Conservation (phyloP, 2,329 filamentous ascomycete species). For the Pseudocercospora macadamiae region DNA sequence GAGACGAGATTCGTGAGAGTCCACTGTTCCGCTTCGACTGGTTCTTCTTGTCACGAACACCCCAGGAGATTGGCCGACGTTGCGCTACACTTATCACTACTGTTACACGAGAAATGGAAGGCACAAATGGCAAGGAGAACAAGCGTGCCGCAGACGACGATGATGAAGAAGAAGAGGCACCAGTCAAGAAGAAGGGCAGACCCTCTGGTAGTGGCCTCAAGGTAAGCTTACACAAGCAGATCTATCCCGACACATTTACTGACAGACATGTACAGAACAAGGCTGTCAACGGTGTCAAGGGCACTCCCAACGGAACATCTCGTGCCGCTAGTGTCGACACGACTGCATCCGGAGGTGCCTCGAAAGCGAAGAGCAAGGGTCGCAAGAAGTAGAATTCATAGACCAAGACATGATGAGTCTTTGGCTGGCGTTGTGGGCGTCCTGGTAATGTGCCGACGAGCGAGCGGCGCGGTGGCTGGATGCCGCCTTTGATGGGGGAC, state of each 20-base stretch:
- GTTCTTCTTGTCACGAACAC: conserved; percentile 96
- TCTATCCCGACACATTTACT: conserved; percentile 4
- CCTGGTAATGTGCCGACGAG: neutral
- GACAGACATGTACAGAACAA: conserved; percentile 70
- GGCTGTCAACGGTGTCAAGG: conserved; percentile 85
- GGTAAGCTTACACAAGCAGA: conserved; percentile 55
- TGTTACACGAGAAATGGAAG: conserved; percentile 92
- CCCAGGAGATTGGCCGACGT: conserved; percentile 86
- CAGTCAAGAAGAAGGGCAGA: conserved; percentile 94
- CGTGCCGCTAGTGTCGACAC: conserved; percentile 88
- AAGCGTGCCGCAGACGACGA: conserved; percentile 77
- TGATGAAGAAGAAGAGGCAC: conserved; percentile 81
- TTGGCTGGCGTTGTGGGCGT: neutral
- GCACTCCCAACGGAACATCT: conserved; percentile 74
- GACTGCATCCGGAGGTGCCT: conserved; percentile 59
- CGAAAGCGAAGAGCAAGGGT: conserved; percentile 49
- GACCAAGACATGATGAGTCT: no score
- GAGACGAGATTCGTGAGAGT: conserved; percentile 94
- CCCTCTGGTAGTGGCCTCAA: conserved; percentile 66
- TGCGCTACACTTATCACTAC: conserved; percentile 94
- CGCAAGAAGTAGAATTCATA: conserved; percentile 29
- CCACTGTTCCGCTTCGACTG: conserved; percentile 97
- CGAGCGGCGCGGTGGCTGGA: no score
- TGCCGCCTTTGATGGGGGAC: neutral
- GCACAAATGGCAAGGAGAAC: conserved; percentile 51